Conservation (phyloP, 2,329 filamentous ascomycete species). For the Fusarium sacchari region DNA sequence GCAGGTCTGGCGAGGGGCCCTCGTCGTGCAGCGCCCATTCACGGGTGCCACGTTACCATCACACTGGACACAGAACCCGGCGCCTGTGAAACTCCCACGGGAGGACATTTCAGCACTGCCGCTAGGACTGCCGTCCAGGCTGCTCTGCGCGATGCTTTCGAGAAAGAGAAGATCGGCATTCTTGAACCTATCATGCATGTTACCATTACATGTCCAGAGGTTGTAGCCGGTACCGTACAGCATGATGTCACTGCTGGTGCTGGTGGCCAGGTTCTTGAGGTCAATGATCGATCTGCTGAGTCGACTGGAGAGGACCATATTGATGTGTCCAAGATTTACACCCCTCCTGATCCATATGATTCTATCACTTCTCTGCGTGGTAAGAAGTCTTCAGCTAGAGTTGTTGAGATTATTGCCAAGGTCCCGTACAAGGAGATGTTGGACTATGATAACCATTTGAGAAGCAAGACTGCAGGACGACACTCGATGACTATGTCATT, state of each 20-base stretch:
- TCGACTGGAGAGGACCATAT: constrained; percentile 59
- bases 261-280: constrained; percentile 77
- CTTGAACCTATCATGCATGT: constrained; percentile 96
- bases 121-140: constrained; percentile 71
- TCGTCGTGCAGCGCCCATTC: constrained; percentile 80
- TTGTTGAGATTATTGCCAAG: constrained; percentile 78
- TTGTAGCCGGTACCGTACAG: constrained; percentile 81
- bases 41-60: constrained; percentile 77
- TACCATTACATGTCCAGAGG: constrained; percentile 86
- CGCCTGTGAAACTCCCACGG: constrained; percentile 65
- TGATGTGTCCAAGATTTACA: constrained; percentile 81
- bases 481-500: constrained; percentile 69
- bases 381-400: constrained; percentile 59
- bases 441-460: constrained; percentile 87
- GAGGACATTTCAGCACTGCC: constrained; percentile 74
- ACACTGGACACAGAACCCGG: constrained; percentile 73
- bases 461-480: constrained; percentile 87
- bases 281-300: constrained; percentile 64
- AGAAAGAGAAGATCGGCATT: constrained; percentile 67
- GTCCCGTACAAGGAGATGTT: constrained; percentile 98
- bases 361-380: constrained; percentile 66
- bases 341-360: constrained; percentile 85
- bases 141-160: constrained; percentile 71
- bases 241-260: constrained; percentile 81
- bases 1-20: constrained; percentile 89